phyloP scores from a whole-genome alignment of 2,329 filamentous ascomycete species.

The Trichoderma sp. region DNA sequence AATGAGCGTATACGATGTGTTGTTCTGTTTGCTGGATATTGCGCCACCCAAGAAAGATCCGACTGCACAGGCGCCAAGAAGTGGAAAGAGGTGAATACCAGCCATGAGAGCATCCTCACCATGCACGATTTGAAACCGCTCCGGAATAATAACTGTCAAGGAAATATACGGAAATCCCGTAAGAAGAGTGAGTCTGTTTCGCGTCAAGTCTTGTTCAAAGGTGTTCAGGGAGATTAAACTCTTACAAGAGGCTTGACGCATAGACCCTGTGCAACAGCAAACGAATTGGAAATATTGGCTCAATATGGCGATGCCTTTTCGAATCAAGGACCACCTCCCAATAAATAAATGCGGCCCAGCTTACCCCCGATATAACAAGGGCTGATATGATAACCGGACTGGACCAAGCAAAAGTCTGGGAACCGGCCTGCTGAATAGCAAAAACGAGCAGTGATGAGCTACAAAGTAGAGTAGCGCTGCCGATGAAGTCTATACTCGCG shows the following conservation, averaged over 20 bases:
- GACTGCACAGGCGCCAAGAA: slow-evolving; percentile 55
- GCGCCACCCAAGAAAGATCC: slow-evolving; percentile 56
- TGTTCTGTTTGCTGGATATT: slow-evolving; percentile 53
- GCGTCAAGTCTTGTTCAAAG: slow-evolving; percentile 21
- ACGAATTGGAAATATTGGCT: slow-evolving; percentile 55
- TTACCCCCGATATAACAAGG: slow-evolving; percentile 47
- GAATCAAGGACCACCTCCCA: slow-evolving; percentile 51
- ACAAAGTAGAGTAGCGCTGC: slow-evolving; percentile 48
- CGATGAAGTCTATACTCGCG: slow-evolving; percentile 51
- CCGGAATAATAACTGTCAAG: slow-evolving; percentile 57
- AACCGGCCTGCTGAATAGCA: slow-evolving; percentile 56
- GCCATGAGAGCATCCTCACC: slow-evolving; percentile 51
- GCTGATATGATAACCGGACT: slow-evolving; percentile 50
- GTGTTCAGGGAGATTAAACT: not conserved
- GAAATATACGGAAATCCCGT: slow-evolving; percentile 58
- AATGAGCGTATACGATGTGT: slow-evolving; percentile 52
- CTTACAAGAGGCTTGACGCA: slow-evolving; percentile 49
- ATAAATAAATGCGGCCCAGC: slow-evolving; percentile 47
- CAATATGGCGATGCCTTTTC: slow-evolving; percentile 39
- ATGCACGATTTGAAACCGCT: slow-evolving; percentile 60
- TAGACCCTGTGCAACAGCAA: slow-evolving; percentile 51
- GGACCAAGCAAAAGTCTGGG: slow-evolving; percentile 51
- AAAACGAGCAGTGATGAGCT: slow-evolving; percentile 56
- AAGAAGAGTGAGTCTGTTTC: slow-evolving; percentile 52
- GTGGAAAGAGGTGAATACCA: slow-evolving; percentile 56